Evolutionary conservation across 768 basidiomycete genomes (phyloP), one percentile per base, ranked within the genome.

Genomic region (Flagelloscypha sp.): DNA sequence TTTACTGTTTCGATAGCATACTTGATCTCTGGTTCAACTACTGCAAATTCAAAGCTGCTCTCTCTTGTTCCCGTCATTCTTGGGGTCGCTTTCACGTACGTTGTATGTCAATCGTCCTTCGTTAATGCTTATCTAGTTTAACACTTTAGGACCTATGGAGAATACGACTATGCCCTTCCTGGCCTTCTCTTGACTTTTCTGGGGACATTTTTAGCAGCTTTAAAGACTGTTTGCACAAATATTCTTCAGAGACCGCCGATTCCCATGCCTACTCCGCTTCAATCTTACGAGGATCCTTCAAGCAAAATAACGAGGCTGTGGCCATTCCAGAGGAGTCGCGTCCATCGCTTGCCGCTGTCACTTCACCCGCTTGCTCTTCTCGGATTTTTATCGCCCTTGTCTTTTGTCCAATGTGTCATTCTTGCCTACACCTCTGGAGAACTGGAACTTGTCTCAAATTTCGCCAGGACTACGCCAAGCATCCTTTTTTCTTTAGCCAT

Each of bases 171-270:
- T 58, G 95, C 90, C 1, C 56, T 66, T 2, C 76, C 75, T 56
- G 95, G 95, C 4, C 74, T 98, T 39, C 46, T 86, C 50, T 69
- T 99, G 15, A 97, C 95, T 0, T 69, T 99, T 10, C 59, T 92
- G 12, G 95, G 95, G 28, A 90, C 94, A 0, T 54, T 94, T 35
- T 74, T 99, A 24, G 95, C 95, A 5, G 84, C 95, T 6, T 61
- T 95, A 36, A 98, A 98, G 57, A 95, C 94, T 0, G 82, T 97
- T 29, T 75, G 82, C 45, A 97, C 94, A 8, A 87, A 92, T 54
- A 60, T 84, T 43, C 76, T 83, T 1, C 84, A 82, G 50, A 64
- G 70, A n/a, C 50, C 63, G 4, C 46, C 48, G 11, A 43, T 53
- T 48, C 42, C 20, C 37, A 36, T 17, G 25, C 48, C 10, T 45